phyloP scores from a whole-genome alignment of 2,329 filamentous ascomycete species.

The Pseudogymnoascus sp. region DNA sequence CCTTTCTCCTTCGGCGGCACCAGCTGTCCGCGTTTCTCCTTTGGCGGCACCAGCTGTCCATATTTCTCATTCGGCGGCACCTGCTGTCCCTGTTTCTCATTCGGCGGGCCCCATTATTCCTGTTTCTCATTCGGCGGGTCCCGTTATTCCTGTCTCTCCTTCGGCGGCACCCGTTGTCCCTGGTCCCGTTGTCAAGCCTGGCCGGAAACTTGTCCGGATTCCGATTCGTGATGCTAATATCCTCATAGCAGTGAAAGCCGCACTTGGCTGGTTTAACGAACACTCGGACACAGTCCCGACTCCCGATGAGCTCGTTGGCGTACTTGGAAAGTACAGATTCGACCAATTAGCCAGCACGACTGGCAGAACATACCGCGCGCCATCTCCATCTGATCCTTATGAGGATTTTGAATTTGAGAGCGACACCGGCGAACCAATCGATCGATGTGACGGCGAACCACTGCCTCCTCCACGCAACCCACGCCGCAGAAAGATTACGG shows the following conservation, averaged over 20 bases:
- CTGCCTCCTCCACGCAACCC: not conserved
- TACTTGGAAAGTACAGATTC: constrained; percentile 2
- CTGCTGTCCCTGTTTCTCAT: not conserved
- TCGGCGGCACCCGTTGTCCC: not conserved
- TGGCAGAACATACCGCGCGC: not conserved
- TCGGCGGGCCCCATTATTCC: not conserved
- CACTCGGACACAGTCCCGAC: not conserved
- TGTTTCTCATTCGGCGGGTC: not conserved
- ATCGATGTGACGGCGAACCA: not conserved
- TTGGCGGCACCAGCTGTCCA: not conserved
- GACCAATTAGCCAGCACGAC: not conserved
- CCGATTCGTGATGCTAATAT: not conserved
- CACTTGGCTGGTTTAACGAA: not conserved
- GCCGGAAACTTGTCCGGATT: not conserved
- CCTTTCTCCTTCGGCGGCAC: not conserved
- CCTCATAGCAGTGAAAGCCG: not conserved
- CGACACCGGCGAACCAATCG: not conserved
- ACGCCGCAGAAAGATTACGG: not conserved
- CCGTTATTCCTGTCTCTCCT: not conserved
- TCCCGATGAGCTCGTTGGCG: not conserved
- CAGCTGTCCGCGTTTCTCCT: not conserved
- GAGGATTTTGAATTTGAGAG: not conserved
- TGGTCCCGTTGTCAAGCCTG: not conserved
- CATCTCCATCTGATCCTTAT: not conserved
- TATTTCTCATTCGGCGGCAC: not conserved